Base-by-base conservation (phyloP, 139 green algal species). In the Diplosphaera chodatii region DNA sequence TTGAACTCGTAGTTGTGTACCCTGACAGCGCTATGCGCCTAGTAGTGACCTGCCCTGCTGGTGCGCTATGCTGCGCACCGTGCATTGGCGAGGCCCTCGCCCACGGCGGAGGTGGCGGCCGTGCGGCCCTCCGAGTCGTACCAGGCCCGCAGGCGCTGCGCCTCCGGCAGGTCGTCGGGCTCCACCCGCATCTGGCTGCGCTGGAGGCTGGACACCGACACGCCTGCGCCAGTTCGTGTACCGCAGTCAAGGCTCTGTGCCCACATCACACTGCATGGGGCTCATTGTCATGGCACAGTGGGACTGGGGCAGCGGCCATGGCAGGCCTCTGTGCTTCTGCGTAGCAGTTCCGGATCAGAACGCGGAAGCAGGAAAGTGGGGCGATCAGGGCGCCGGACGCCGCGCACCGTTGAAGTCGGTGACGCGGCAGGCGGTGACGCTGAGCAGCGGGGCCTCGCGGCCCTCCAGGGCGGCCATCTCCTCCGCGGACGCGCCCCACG, bases 361-460 rank as follows among this genome's bases (percentile, higher is more conserved):
- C n/a, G n/a, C n/a, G n/a, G n/a, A n/a, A n/a, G n/a, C n/a, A n/a
- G n/a, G n/a, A n/a, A n/a, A n/a, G n/a, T n/a, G n/a, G n/a, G n/a
- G n/a, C n/a, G n/a, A n/a, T n/a, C n/a, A n/a, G n/a, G n/a, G n/a
- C n/a, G n/a, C n/a, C n/a, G n/a, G n/a, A n/a, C n/a, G n/a, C n/a
- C n/a, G n/a, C 69, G 40, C 65, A 82, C 86, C 88, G 62, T 91
- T 90, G 82, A 82, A 93, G 55, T 88, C 83, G 0, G 73, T 78
- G 18, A 93, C 84, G 48, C 82, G 74, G 77, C 79, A 87, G 34
- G 65, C n/a, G 41, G 80, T 84, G 55, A 89, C 55, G 25, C 79
- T 67, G n/a, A 83, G 28, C 23, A 88, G 32, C 10, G 81, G 75
- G 25, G 64, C 68, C 65, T 79, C 77, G 25, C 64, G 28, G 3